phyloP scores from a whole-genome alignment of 768 basidiomycete species.

The Favolaschia claudopus region DNA sequence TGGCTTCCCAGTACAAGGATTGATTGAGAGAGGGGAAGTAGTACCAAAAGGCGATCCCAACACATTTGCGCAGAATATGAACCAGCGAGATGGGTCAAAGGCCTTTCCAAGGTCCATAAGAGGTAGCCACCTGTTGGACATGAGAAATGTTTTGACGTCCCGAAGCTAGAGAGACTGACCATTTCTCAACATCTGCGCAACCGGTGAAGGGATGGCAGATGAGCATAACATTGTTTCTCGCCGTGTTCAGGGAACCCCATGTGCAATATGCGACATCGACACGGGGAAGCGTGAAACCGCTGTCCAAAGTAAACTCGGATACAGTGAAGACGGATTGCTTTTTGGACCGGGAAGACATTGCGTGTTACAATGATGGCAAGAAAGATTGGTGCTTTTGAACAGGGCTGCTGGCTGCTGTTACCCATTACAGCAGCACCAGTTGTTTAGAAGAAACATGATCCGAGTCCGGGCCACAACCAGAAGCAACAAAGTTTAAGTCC shows the following conservation, averaged over 20 bases:
- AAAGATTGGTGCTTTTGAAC: neutral
- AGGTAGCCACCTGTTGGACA: slow-evolving; percentile 84
- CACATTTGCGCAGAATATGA: slow-evolving; percentile 93
- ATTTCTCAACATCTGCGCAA: slow-evolving; percentile 80
- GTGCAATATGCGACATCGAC: slow-evolving; percentile 81
- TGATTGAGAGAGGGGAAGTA: slow-evolving; percentile 82
- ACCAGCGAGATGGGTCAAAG: slow-evolving; percentile 86
- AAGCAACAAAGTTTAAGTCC: too few species aligned
- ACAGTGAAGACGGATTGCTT: slow-evolving; percentile 35
- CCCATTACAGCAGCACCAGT: neutral
- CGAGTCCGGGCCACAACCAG: too few species aligned
- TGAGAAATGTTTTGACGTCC: neutral
- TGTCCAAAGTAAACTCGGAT: slow-evolving; percentile 68
- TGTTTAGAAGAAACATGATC: too few species aligned
- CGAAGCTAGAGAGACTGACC: slow-evolving; percentile 49
- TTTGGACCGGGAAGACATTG: neutral
- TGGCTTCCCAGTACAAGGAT: slow-evolving; percentile 74
- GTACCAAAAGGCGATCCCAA: slow-evolving; percentile 96
- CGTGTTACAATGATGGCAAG: too few species aligned
- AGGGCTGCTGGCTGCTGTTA: neutral
- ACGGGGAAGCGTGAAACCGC: slow-evolving; percentile 55
- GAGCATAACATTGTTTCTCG: slow-evolving; percentile 74
- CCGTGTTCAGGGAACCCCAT: slow-evolving; percentile 72
- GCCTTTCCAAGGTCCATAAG: slow-evolving; percentile 91
- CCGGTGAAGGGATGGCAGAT: slow-evolving; percentile 85